Percentiles rank a stretch among this genome's conserved stretches.
Evolutionary conservation across 164 flowering plant species (phyloP).

Genomic region (Akebia trifoliata): DNA sequence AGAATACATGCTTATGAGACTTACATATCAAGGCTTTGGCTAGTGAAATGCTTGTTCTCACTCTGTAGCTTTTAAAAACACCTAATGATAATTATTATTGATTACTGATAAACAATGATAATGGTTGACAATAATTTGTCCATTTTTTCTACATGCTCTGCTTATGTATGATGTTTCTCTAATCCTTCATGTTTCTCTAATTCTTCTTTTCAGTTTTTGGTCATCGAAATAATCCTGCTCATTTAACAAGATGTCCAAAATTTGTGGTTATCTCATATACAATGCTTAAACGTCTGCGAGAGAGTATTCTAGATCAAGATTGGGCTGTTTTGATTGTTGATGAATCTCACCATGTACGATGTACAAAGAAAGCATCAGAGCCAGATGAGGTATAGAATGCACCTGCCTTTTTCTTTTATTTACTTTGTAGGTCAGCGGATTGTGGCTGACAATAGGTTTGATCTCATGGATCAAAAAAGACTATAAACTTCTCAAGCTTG

Average conservation of each 20-base stretch:
- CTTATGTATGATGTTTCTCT: slow-evolving; percentile 4
- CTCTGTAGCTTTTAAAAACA: too few species aligned
- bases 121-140: too few species aligned
- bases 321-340: slow-evolving; percentile 90
- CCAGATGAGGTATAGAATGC: slow-evolving; percentile 58
- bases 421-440: neutral
- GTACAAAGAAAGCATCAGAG: slow-evolving; percentile 64
- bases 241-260: slow-evolving; percentile 54
- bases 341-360: slow-evolving; percentile 89
- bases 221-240: slow-evolving; percentile 63
- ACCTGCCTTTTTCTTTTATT: neutral
- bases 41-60: too few species aligned
- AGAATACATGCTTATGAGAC: too few species aligned
- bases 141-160: neutral
- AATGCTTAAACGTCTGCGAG: slow-evolving; percentile 72
- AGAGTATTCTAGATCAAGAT: slow-evolving; percentile 62
- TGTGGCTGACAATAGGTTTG: neutral
- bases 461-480: neutral
- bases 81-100: too few species aligned
- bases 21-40: too few species aligned
- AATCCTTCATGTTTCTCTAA: slow-evolving; percentile 4
- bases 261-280: slow-evolving; percentile 85
- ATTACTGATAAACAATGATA: too few species aligned
- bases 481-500: neutral
- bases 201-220: slow-evolving; percentile 66